Evolutionary conservation across 306 rosid species (phyloP), one percentile per base, ranked within the genome.

Genomic region (Vicia faba): DNA sequence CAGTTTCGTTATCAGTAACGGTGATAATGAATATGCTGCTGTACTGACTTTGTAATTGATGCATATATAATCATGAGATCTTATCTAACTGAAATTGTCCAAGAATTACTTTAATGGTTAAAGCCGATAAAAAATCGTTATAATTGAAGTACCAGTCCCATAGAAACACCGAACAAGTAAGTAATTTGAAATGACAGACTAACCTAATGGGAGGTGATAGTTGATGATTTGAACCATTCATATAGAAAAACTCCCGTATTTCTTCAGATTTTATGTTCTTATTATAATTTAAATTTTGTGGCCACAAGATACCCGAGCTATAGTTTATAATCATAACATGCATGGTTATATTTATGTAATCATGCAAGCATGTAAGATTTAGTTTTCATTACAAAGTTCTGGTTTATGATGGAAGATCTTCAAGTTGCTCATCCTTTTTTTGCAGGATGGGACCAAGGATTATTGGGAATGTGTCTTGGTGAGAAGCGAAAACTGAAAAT

Each of bases 391-490:
- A 4, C 41, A 12, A 70, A 20, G 15, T 64, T 23, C 25, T 76
- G 58, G 28, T 61, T 56, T 48, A 33, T 72, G 60, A 76, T 63
- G 50, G 69, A 23, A 53, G 23, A 33, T 38, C 65, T 44, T 49
- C 65, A 56, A 45, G 61, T 62, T 10, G 26, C 33, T 76, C 58
- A 14, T 57, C 46, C n/a, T n/a, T 66, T 40, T 10, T 74, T 68
- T 78, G 61, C 82, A 93, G 99, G 99, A 64, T 93, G 99, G 97
- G 99, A 93, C 81, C 99, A 93, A 82, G 99, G 99, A 38, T 63
- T 93, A 69, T 50, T 85, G 83, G 99, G 97, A 73, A 88, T 88
- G 86, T 93, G 99, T 62, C 76, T 90, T 0, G 97, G 99, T 43
- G 99, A 93, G 91, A 93, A 93, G 91, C 75, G 99, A 50, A 93